These are phyloP conservation scores for Aspergillus hortae DNA, from an alignment of 2,329 filamentous ascomycete species.

Conservation along the genomic window DNA sequence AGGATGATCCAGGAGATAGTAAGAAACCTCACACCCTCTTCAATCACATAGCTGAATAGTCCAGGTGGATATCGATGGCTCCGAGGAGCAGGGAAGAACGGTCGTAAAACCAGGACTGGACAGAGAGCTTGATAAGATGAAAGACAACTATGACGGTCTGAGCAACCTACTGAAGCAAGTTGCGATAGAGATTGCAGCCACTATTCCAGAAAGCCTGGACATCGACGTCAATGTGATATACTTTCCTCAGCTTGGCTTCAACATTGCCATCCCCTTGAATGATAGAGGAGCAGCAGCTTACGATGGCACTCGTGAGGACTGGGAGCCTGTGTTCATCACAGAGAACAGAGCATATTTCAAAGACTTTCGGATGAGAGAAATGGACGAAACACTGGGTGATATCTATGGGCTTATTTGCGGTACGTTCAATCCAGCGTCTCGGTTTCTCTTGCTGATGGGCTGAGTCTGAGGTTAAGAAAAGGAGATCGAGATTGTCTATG, in stretches of 20 bases:
- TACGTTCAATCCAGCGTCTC: conserved; percentile 29
- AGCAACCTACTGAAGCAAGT: conserved; percentile 68
- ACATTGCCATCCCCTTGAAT: conserved; percentile 69
- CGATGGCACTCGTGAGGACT: conserved; percentile 62
- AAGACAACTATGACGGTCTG: conserved; percentile 73
- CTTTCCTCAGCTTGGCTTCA: conserved; percentile 86
- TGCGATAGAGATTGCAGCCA: conserved; percentile 59
- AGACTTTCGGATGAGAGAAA: conserved; percentile 71
- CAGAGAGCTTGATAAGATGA: conserved; percentile 70
- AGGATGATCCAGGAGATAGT: conserved; percentile 66
- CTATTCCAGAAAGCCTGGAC: conserved; percentile 57
- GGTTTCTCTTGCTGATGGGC: background rate
- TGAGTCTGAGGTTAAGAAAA: conserved; percentile 49
- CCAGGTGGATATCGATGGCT: conserved; percentile 74
- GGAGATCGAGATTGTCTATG: conserved; percentile 84
- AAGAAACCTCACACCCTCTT: conserved; percentile 3
- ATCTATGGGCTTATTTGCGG: conserved; percentile 80
- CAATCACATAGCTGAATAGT: conserved; percentile 8
- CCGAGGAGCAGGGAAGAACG: conserved; percentile 66
- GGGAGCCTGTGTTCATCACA: conserved; percentile 75
- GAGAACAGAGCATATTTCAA: conserved; percentile 79
- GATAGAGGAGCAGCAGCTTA: conserved; percentile 59
- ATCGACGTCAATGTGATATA: conserved; percentile 73
- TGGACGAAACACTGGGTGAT: conserved; percentile 81
- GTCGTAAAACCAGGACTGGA: conserved; percentile 72